These are phyloP conservation scores for Aristolochia contorta DNA, from an alignment of 164 flowering plant genomes.

Conservation along the genomic window DNA sequence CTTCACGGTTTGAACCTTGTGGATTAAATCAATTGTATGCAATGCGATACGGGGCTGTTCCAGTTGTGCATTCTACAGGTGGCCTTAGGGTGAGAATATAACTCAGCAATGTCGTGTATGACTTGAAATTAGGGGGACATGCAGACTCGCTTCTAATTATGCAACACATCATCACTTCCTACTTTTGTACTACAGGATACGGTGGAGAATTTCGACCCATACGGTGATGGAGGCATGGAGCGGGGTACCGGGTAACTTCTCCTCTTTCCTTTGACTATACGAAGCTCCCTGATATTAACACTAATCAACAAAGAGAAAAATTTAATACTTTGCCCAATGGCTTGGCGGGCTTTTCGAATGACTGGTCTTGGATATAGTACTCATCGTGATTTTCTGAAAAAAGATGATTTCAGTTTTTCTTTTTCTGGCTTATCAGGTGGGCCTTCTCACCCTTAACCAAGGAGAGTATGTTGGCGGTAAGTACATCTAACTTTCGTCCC, in stretches of 20 bases:
- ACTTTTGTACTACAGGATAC: slow-evolving; percentile 53
- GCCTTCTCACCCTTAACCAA: slow-evolving; percentile 63
- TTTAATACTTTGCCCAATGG: background rate
- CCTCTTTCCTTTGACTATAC: background rate
- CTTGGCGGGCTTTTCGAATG: background rate
- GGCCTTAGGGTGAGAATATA: slow-evolving; percentile 75
- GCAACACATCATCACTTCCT: background rate
- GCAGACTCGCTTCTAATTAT: background rate
- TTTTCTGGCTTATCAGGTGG: slow-evolving; percentile 50
- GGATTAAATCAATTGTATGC: slow-evolving; percentile 95
- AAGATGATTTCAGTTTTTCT: background rate
- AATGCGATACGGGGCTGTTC: slow-evolving; percentile 93
- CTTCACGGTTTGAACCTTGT: slow-evolving; percentile 97
- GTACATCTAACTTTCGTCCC: slow-evolving; percentile 9
- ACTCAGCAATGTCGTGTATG: background rate
- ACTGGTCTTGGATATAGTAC: background rate
- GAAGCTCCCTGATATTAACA: background rate
- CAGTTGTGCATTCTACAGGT: slow-evolving; percentile 90
- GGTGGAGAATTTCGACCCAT: slow-evolving; percentile 69
- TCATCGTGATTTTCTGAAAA: too few relatives aligned
- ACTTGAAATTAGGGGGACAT: background rate
- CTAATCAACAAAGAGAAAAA: background rate
- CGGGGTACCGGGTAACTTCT: slow-evolving; percentile 80
- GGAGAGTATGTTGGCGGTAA: slow-evolving; percentile 76
- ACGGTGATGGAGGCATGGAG: slow-evolving; percentile 43